Evolutionary conservation across 345 rosid genomes (phyloP).

Genomic region (Syzygium aqueum): DNA sequence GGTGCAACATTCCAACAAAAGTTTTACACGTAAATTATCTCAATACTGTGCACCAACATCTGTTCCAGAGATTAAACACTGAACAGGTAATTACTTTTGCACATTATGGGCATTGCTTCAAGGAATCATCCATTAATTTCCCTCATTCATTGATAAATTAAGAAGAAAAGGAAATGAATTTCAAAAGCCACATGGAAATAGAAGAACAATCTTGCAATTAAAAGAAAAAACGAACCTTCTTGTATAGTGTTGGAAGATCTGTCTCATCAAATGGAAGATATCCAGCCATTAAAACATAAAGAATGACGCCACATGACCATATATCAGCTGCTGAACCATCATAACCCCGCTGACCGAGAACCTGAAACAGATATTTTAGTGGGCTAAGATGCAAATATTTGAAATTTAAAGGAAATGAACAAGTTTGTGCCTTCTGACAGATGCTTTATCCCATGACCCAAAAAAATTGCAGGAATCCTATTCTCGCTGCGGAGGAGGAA

Average conservation of each 20-base stretch:
- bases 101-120: neutral
- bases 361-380: slow-evolving; percentile 21
- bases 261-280: slow-evolving; percentile 73
- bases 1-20: neutral
- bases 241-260: slow-evolving; percentile 73
- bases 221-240: slow-evolving; percentile 31
- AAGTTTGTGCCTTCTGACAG: neutral
- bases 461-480: neutral
- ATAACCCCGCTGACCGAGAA: slow-evolving; percentile 58
- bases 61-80: neutral
- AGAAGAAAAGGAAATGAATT: neutral
- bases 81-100: neutral
- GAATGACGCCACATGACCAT: slow-evolving; percentile 97
- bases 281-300: slow-evolving; percentile 85
- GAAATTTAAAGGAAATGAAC: neutral
- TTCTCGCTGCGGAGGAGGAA: neutral
- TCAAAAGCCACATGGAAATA: neutral
- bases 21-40: neutral
- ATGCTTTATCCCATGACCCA: neutral
- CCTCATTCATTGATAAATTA: neutral
- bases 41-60: neutral
- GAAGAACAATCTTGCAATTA: neutral
- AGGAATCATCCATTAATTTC: neutral
- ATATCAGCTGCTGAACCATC: slow-evolving; percentile 88
- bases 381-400: neutral